These are phyloP conservation scores for Trematosphaeria pertusa DNA, from an alignment of 2,329 filamentous ascomycete species.

Conservation along the genomic window DNA sequence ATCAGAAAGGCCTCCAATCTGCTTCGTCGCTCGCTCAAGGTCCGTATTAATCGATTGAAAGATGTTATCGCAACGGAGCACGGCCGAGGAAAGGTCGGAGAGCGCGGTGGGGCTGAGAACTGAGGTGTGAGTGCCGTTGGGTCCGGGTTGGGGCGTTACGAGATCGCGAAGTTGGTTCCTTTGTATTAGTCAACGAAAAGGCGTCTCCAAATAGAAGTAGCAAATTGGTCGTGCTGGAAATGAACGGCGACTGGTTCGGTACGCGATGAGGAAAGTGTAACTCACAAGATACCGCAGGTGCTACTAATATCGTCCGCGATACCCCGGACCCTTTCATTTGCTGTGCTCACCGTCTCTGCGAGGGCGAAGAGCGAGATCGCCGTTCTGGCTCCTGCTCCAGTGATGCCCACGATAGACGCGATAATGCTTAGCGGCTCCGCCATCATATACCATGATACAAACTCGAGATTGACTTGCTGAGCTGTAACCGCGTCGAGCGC, in stretches of 20 bases:
- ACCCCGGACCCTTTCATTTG: slow-evolving; percentile 1
- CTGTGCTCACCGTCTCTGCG: slow-evolving; percentile 12
- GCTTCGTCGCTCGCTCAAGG: slow-evolving; percentile 7
- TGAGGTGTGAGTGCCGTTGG: slow-evolving; percentile 5
- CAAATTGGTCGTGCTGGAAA: no score
- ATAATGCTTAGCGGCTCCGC: slow-evolving; percentile 19
- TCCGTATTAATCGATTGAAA: background rate
- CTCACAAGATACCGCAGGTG: slow-evolving; percentile 14
- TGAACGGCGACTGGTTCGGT: background rate
- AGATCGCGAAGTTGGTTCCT: slow-evolving; percentile 14
- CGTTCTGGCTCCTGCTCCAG: slow-evolving; percentile 8
- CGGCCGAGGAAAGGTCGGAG: background rate
- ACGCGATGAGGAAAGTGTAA: background rate
- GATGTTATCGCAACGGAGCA: background rate
- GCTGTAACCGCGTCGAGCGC: no score
- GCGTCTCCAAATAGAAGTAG: background rate
- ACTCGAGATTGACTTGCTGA: no score
- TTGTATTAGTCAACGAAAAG: background rate
- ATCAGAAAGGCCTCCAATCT: background rate
- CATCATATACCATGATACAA: slow-evolving; percentile 14
- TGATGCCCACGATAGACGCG: slow-evolving; percentile 13
- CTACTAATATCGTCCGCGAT: slow-evolving; percentile 19
- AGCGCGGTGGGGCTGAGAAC: slow-evolving; percentile 10
- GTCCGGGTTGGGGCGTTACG: slow-evolving; percentile 6
- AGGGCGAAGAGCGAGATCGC: slow-evolving; percentile 13